Evolutionary conservation across 495 filamentous ascomycete genomes (phyloP).

Genomic region (Aspergillus nanangensis): DNA sequence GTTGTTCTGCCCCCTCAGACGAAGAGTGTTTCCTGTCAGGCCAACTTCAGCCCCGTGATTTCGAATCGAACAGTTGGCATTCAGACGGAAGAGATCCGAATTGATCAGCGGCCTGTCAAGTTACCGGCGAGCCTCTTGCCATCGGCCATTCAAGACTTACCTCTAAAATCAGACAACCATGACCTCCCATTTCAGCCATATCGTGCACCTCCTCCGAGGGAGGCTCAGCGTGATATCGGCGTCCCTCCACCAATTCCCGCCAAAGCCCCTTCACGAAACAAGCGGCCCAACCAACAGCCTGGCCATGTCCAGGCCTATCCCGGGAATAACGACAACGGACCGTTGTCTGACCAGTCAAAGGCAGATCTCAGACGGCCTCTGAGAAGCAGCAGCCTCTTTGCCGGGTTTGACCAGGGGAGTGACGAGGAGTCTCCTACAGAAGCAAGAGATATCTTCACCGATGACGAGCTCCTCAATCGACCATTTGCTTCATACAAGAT

Average conservation of each 20-base stretch:
- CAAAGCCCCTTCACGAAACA: conserved; percentile 12
- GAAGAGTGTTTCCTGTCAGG: conserved; percentile 56
- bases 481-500: conserved; percentile 42
- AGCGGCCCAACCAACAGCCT: conserved; percentile 29
- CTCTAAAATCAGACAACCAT: conserved; percentile 18
- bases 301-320: conserved; percentile 58
- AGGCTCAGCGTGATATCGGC: conserved; percentile 21
- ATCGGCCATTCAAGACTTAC: conserved; percentile 50
- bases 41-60: conserved; percentile 30
- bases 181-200: conserved; percentile 28
- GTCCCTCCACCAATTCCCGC: conserved; percentile 12
- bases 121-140: conserved; percentile 75
- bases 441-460: conserved; percentile 45
- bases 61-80: conserved; percentile 50
- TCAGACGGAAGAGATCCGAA: conserved; percentile 85
- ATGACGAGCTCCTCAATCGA: conserved; percentile 41
- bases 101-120: conserved; percentile 68
- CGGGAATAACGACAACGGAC: conserved; percentile 80
- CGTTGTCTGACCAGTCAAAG: conserved; percentile 53
- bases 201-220: conserved; percentile 30
- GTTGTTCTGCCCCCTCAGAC: conserved; percentile 61
- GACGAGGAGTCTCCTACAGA: conserved; percentile 39
- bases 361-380: conserved; percentile 63
- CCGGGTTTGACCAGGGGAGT: conserved; percentile 66
- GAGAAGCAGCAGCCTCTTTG: conserved; percentile 78